Percentiles rank a stretch among this genome's conserved stretches.
phyloP scores from a whole-genome alignment of 257 asterid species.

The Orobanche coerulescens region DNA sequence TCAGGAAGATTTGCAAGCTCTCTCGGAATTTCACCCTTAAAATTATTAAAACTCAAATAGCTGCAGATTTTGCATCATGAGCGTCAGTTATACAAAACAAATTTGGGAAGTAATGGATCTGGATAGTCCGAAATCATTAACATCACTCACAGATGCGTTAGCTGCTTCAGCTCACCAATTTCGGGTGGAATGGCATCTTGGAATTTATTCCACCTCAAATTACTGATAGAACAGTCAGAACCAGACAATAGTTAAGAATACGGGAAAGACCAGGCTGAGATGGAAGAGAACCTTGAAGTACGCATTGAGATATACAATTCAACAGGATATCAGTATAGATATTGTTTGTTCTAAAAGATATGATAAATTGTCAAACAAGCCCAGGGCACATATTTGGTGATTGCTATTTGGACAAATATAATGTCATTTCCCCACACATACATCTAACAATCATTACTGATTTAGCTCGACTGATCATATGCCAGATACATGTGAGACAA shows the following conservation, averaged over 20 bases:
- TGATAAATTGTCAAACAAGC: not conserved
- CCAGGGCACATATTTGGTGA: not conserved
- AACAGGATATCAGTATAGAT: not conserved
- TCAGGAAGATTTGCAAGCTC: constrained; percentile 95
- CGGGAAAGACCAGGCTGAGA: not conserved
- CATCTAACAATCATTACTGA: not conserved
- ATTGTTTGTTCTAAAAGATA: not conserved
- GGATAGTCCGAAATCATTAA: constrained; percentile 17
- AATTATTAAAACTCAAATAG: constrained; percentile 85
- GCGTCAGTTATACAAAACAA: constrained; percentile 1
- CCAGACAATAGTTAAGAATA: constrained; percentile 3
- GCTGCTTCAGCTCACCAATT: constrained; percentile 89
- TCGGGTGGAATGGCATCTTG: constrained; percentile 97
- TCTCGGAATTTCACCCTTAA: constrained; percentile 90
- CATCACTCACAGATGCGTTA: constrained; percentile 82
- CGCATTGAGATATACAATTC: not conserved
- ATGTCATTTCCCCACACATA: not conserved
- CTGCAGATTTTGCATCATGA: constrained; percentile 39
- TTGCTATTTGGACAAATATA: not conserved
- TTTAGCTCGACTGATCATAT: not conserved
- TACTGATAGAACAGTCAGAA: constrained; percentile 38
- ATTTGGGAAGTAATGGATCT: not conserved
- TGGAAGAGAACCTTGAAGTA: not conserved
- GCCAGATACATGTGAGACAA: constrained; percentile 17
- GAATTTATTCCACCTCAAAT: constrained; percentile 97